A percentile compares a stretch with the other conserved stretches of the same genome.
These are phyloP conservation scores for Fennellomyces sp. DNA, from an alignment of 371 early-diverging fungal species.

Conservation along the genomic window DNA sequence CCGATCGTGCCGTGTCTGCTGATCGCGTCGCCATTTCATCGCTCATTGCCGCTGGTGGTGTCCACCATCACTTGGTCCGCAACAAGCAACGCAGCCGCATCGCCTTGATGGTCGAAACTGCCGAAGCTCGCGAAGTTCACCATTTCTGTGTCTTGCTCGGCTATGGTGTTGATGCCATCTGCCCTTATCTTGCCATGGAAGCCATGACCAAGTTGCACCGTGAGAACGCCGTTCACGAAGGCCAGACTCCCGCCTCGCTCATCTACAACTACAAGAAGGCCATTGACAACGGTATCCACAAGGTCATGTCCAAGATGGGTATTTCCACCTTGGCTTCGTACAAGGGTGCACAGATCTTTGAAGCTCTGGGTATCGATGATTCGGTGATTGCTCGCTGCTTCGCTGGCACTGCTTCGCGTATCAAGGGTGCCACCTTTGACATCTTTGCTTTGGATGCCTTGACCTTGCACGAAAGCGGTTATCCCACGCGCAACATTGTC, in stretches of 20 bases:
- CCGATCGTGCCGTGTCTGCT: conserved; percentile 70
- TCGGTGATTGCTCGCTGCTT: conserved; percentile 91
- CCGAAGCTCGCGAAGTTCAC: conserved; percentile 96
- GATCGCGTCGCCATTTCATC: conserved; percentile 87
- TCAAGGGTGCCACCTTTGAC: conserved; percentile 90
- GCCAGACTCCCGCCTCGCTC: conserved; percentile 56
- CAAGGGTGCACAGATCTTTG: conserved; percentile 98
- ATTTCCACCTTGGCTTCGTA: conserved; percentile 96
- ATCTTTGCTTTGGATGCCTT: conserved; percentile 90
- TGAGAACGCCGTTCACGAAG: conserved; percentile 70
- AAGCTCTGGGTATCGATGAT: conserved; percentile 91
- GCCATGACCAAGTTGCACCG: conserved; percentile 87
- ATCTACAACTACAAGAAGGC: conserved; percentile 86
- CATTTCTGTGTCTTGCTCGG: conserved; percentile 96
- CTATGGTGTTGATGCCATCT: conserved; percentile 96
- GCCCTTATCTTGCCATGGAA: conserved; percentile 92
- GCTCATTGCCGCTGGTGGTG: conserved; percentile 89
- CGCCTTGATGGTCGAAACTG: conserved; percentile 90
- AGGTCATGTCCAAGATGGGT: conserved; percentile 99
- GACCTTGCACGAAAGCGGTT: conserved; percentile 87
- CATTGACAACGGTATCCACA: conserved; percentile 90
- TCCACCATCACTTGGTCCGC: conserved; percentile 92
- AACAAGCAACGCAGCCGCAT: conserved; percentile 87
- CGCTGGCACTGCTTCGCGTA: conserved; percentile 93
- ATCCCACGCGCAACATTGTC: conserved; percentile 72